These are phyloP conservation scores for Picea glauca DNA, from an alignment of 75 land plant species.

Conservation along the genomic window DNA sequence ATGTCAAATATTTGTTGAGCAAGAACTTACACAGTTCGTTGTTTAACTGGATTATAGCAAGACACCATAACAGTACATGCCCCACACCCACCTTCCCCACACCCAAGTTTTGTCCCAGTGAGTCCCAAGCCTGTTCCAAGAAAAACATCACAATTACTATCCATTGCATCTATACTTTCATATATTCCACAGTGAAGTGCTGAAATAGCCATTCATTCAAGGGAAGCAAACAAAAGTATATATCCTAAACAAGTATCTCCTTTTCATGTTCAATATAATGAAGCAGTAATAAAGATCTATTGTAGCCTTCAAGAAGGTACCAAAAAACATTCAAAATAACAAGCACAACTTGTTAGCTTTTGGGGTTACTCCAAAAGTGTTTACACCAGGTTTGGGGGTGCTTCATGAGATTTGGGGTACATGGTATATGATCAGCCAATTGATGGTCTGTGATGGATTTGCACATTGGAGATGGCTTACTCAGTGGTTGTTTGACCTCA, in stretches of 20 bases:
- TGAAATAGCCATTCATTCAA: background rate
- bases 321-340: no score
- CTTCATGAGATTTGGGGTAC: no score
- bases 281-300: background rate
- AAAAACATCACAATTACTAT: background rate
- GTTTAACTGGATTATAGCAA: slow-evolving; percentile 44
- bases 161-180: background rate
- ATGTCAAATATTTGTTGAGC: background rate
- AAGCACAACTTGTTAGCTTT: no score
- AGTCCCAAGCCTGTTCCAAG: slow-evolving; percentile 59
- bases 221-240: background rate
- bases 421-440: no score
- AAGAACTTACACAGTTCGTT: slow-evolving; percentile 64
- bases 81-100: slow-evolving; percentile 99
- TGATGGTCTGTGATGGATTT: no score
- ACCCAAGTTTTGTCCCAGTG: slow-evolving; percentile 98
- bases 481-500: no score
- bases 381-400: no score
- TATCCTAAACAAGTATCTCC: background rate
- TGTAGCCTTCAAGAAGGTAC: background rate
- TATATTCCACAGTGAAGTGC: background rate
- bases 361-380: no score
- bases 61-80: slow-evolving; percentile 99
- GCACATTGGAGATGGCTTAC: no score
- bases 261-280: background rate